Evolutionary conservation across 129 eudicot genomes (phyloP), one percentile per base, ranked within the genome.

Genomic region (Arctium lappa): DNA sequence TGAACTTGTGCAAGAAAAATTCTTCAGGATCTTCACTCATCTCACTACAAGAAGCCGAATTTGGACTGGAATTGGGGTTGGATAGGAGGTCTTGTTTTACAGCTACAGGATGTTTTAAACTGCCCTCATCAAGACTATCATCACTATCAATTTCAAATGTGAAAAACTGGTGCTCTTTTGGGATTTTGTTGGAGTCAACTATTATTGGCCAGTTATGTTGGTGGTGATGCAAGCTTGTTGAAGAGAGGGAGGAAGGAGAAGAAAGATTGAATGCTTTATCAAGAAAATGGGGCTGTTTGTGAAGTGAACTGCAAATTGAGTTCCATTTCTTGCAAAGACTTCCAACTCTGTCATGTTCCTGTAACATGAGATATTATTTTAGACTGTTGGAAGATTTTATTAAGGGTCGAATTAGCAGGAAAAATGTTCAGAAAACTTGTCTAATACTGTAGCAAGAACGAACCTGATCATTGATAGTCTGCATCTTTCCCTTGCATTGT

Each of bases 21-120:
- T 63, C 81, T 74, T 88, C 79, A 12, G 77, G 16, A 6, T 81
- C 85, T 69, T 75, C 88, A 80, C 86, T 90, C 66, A 90, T 89
- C 69, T 90, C 92, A n/a, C 97, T 92, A 3, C 91, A 92, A n/a
- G 97, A 92, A 82, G 94, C 92, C 13, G 97, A 92, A 79, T 90
- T 92, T 1, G 97, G 94, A 74, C 90, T 92, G 15, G 97, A 92
- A 79, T 90, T 90, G 12, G 97, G 94, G 82, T 92, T 92, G 38
- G 94, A 92, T 65, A 89, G 72, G 48, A 92, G 94, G 18, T 92
- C 97, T 1, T 93, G 97, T 62, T 37, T 78, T 8, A 77, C 50
- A 9, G 33, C 72, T 11, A 46, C 79, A 18, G 73, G 44, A 46
- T 44, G 50, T 15, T 30, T 63, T n/a, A 18, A 29, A 31, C 62